Evolutionary conservation across 108 stramenopile species (phyloP).

Genomic region (Tribonema minus): DNA sequence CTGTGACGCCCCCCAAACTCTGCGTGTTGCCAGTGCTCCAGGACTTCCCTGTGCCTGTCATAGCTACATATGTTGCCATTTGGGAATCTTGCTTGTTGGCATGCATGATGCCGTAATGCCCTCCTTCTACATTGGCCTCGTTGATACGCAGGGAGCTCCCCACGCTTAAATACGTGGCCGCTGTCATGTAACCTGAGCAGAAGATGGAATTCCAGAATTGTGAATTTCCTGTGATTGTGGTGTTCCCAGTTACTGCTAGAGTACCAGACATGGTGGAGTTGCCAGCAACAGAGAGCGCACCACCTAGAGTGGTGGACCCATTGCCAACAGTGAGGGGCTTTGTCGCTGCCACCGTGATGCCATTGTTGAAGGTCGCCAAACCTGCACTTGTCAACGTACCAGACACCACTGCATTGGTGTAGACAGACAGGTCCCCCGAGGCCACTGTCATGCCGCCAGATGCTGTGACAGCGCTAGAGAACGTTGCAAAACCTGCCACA

Average conservation of each 20-base stretch:
- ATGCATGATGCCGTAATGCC: not conserved
- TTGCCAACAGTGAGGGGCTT: not conserved
- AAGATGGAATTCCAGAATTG: too few species aligned
- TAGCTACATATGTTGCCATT: not conserved
- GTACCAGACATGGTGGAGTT: not conserved
- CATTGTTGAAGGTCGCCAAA: too few species aligned
- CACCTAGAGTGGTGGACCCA: not conserved
- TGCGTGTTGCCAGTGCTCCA: too few species aligned
- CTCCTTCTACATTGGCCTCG: not conserved
- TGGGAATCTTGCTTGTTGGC: not conserved
- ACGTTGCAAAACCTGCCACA: too few species aligned
- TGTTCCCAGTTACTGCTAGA: not conserved
- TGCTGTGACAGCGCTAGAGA: too few species aligned
- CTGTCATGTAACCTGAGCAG: too few species aligned
- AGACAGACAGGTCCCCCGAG: too few species aligned
- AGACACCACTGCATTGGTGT: too few species aligned
- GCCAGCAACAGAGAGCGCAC: not conserved
- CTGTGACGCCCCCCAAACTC: too few species aligned
- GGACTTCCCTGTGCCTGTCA: not conserved
- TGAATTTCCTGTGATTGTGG: not conserved
- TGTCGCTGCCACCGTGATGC: not conserved
- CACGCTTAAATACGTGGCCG: too few species aligned
- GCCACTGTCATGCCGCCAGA: too few species aligned
- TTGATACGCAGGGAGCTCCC: not conserved
- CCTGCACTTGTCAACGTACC: too few species aligned